Base-by-base conservation (phyloP, 345 rosid genomes). In the Acer campestre region DNA sequence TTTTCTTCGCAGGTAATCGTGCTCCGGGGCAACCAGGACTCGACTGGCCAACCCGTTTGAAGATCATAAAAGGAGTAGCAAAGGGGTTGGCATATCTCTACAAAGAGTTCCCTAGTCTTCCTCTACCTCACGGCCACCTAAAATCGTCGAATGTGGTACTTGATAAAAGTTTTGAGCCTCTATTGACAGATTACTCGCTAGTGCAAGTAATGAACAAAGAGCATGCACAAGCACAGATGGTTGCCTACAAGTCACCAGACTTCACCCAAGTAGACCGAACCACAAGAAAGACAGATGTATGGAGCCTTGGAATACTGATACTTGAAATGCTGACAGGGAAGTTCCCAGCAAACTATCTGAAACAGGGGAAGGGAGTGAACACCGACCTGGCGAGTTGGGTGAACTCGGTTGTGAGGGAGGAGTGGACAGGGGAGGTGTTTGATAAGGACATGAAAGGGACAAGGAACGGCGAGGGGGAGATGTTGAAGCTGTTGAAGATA, bases 291-390 rank as follows among this genome's bases (percentile, higher is more conserved):
- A 88, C 98, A 0, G 97, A 91, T 25, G 95, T 95, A 6, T 95
- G 98, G 98, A 91, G 93, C 70, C 90, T 93, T 0, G 98, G 98
- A n/a, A 91, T 93, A n/a, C 86, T 95, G 1, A 95, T 93, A 3
- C 90, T 93, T 0, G 98, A 95, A 82, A 51, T 89, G 59, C 71
- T 95, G 14, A 93, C 97, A 0, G 98, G 98, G n/a, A 90, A 87
- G 84, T 90, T 90, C 75, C 97, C 98, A 0, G 94, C 86, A 11
- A 94, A 91, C 78, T 91, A 92, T 78, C 86, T 88, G 20, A 75
- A 76, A 75, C 92, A 90, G 75, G 95, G 92, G 13, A 89, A 88
- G 29, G 88, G 88, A 0, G 80, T 72, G 7, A 89, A 82, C 29
- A 85, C 83, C 0, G 95, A 93, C 81, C 51, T 93, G 82, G 90